Base-by-base conservation (phyloP, 2,329 filamentous ascomycete genomes). In the Aplosporella prunicola region DNA sequence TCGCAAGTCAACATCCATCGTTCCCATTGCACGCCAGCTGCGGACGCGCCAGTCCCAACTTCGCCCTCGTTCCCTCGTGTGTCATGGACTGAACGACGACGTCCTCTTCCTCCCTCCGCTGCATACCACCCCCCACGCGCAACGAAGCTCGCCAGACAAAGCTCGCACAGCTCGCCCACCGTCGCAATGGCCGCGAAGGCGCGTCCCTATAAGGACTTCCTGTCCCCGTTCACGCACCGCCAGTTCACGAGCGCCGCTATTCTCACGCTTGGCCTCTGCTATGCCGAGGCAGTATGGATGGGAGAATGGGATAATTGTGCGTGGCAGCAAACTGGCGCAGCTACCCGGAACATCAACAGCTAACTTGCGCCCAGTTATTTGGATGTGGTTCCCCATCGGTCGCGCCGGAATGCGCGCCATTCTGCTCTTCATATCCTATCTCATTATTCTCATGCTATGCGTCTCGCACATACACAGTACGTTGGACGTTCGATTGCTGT, bases 381-480 rank as follows among this genome's bases (percentile, higher is more conserved):
- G 86, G 87, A 69, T 78, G 50, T 89, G 84, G 82, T 86, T 93
- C 47, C 87, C 87, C 16, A 51, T 94, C 25, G 83, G n/a, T n/a
- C n/a, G n/a, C 86, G 76, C 81, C 29, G 86, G 84, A 42, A 60
- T 93, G 39, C 81, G 87, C 49, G 74, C 85, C 5, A 55, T 80
- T 11, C 70, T 86, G 44, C 73, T 95, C 45, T 89, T 88, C 63
- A 65, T 82, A 44, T 81, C 80, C 49, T 78, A 76, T 43, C 74
- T 95, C 42, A 67, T 77, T 40, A 72, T 95, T 47, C 83, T 93
- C 62, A 72, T 94, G 48, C 74, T 95, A 35, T 84, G 88, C 52
- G 85, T 95, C 51, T 78, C 82, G 29, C 81, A 88, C 57, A 78
- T 87, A 60, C 85, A 89, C 54, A 71, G 47, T 47, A 23, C 10